phyloP scores from a whole-genome alignment of 176 grass and related monocot genomes.

The Puya raimondii region DNA sequence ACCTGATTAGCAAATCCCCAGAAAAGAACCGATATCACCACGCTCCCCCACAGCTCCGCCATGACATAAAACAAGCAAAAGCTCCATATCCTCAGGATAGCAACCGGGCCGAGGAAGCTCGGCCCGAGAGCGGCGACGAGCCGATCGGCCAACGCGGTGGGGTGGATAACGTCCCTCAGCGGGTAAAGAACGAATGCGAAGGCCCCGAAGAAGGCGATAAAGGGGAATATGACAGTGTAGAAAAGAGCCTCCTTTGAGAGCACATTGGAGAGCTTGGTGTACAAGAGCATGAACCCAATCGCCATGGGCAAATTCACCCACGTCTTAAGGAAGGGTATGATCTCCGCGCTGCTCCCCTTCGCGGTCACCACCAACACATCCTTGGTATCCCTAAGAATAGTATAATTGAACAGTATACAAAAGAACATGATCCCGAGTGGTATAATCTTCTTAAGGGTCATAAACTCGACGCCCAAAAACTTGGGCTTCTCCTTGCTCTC shows the following conservation, averaged over 20 bases:
- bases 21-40: slow-evolving; percentile 83
- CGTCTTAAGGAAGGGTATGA: slow-evolving; percentile 83
- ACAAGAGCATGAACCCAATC: slow-evolving; percentile 84
- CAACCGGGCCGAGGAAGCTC: slow-evolving; percentile 64
- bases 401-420: slow-evolving; percentile 91
- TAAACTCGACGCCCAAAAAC: slow-evolving; percentile 46
- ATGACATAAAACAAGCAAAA: slow-evolving; percentile 95
- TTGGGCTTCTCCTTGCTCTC: slow-evolving; percentile 13
- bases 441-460: slow-evolving; percentile 63
- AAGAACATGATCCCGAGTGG: slow-evolving; percentile 87
- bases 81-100: slow-evolving; percentile 78
- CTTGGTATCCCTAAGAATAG: slow-evolving; percentile 81
- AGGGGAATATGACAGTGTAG: slow-evolving; percentile 78
- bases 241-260: slow-evolving; percentile 73
- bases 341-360: slow-evolving; percentile 79
- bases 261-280: slow-evolving; percentile 74
- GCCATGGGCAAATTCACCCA: slow-evolving; percentile 88
- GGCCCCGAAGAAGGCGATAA: slow-evolving; percentile 75
- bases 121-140: slow-evolving; percentile 63
- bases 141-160: slow-evolving; percentile 59
- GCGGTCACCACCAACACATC: slow-evolving; percentile 85
- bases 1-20: slow-evolving; percentile 90
- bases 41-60: slow-evolving; percentile 88
- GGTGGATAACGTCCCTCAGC: slow-evolving; percentile 56
- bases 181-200: slow-evolving; percentile 79